Percentiles rank a stretch among this genome's conserved stretches.
These are phyloP conservation scores for Leccinum barrowsii DNA, from an alignment of 768 basidiomycete species.

Conservation along the genomic window DNA sequence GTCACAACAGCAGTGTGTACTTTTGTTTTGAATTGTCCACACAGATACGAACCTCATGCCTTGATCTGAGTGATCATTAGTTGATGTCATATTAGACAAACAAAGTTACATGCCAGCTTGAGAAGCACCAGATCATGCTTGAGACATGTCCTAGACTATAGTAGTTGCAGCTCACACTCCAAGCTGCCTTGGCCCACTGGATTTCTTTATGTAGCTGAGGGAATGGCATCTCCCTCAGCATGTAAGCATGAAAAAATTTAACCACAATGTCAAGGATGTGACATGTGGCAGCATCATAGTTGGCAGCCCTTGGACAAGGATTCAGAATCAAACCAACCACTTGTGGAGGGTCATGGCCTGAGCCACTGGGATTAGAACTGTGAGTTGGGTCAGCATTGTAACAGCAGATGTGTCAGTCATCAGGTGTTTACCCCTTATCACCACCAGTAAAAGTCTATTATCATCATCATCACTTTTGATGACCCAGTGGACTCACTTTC, in stretches of 20 bases:
- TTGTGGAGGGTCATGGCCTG: too few species aligned
- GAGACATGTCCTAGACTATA: not conserved
- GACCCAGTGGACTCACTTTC: too few species aligned
- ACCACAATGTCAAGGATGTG: not conserved
- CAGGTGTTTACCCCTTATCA: too few species aligned
- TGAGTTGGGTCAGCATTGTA: too few species aligned
- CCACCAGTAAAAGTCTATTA: too few species aligned
- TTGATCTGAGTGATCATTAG: not conserved
- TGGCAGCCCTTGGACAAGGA: too few species aligned
- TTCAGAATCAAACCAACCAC: too few species aligned
- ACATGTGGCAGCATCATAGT: not conserved
- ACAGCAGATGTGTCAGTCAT: too few species aligned
- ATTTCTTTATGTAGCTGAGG: not conserved
- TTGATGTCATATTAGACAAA: not conserved
- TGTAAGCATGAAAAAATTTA: not conserved
- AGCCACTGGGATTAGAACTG: too few species aligned
- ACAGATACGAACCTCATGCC: not conserved
- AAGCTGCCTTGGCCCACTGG: not conserved
- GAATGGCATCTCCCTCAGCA: not conserved
- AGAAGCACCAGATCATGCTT: not conserved
- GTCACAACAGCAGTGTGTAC: not conserved
- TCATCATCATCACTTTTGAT: too few species aligned
- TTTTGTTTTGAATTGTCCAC: not conserved
- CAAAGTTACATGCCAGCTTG: not conserved
- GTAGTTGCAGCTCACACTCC: not conserved